Evolutionary conservation across 2,329 filamentous ascomycete species (phyloP).

Genomic region (Aspergillus proliferans): DNA sequence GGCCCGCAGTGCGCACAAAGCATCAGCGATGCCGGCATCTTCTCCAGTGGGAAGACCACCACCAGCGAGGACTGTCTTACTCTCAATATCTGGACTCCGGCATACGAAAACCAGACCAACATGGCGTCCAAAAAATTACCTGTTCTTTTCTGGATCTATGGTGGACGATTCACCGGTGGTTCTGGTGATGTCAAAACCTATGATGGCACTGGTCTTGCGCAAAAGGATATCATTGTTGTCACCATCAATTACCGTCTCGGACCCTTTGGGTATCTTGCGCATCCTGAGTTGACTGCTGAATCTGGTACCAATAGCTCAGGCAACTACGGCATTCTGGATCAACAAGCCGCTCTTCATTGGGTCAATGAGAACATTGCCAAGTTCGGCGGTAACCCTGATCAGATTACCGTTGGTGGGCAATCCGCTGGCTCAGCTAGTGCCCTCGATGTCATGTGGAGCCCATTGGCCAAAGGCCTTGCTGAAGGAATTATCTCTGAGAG

Average conservation of each 20-base stretch:
- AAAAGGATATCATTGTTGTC: constrained; percentile 17
- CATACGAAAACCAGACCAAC: constrained; percentile 12
- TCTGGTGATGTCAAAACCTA: constrained; percentile 13
- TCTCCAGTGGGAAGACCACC: constrained; percentile 18
- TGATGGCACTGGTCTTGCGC: constrained; percentile 16
- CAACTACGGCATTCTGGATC: constrained; percentile 23
- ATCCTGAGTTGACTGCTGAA: constrained; percentile 18
- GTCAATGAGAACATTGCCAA: constrained; percentile 15
- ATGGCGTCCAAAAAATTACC: constrained; percentile 18
- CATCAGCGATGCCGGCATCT: constrained; percentile 6
- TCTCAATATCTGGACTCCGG: constrained; percentile 19
- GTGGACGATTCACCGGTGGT: constrained; percentile 11
- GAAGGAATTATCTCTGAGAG: constrained; percentile 26
- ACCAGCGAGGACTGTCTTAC: constrained; percentile 23
- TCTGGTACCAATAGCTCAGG: constrained; percentile 21
- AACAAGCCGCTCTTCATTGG: constrained; percentile 17
- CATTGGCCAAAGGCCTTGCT: constrained; percentile 17
- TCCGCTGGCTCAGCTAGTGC: constrained; percentile 25
- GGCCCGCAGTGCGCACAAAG: constrained; percentile 10
- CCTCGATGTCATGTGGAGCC: constrained; percentile 20
- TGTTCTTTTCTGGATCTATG: constrained; percentile 16
- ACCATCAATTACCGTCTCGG: constrained; percentile 28
- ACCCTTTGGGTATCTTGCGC: constrained; percentile 23
- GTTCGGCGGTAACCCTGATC: constrained; percentile 18
- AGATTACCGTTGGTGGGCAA: constrained; percentile 24